Evolutionary conservation across 352 stramenopile genomes (phyloP).

Genomic region (Pythium scleroteichum): DNA sequence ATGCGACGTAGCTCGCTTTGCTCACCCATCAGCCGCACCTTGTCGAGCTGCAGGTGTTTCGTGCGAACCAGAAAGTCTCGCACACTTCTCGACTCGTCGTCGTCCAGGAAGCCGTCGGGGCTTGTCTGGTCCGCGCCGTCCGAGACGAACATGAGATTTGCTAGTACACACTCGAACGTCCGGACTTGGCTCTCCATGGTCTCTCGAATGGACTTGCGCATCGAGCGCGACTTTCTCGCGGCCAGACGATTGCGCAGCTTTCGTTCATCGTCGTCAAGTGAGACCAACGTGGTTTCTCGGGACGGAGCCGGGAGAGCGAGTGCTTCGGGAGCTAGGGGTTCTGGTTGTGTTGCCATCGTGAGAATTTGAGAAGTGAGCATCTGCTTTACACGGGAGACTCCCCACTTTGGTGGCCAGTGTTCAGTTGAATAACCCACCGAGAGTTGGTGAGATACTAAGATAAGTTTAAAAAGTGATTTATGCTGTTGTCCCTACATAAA

Average conservation of each 20-base stretch:
- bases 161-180: constrained; percentile 6
- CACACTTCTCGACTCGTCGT: constrained; percentile 1
- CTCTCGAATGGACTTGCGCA: background rate
- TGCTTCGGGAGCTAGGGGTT: too few species aligned
- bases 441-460: too few species aligned
- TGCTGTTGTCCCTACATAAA: too few species aligned
- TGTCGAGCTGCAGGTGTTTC: background rate
- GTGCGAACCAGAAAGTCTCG: background rate
- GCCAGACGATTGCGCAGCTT: background rate
- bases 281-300: too few species aligned
- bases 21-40: background rate
- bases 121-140: background rate
- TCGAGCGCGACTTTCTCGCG: background rate
- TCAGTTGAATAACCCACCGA: too few species aligned
- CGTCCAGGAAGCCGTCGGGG: background rate
- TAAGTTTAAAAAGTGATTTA: too few species aligned
- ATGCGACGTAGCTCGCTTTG: background rate
- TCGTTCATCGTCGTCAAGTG: background rate
- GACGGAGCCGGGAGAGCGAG: too few species aligned
- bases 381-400: too few species aligned
- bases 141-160: constrained; percentile 6
- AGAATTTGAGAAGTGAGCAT: too few species aligned
- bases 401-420: too few species aligned
- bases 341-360: too few species aligned
- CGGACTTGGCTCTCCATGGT: background rate